Conservation (phyloP, 1,139 yeast species). For the Kodamaea fungicola region DNA sequence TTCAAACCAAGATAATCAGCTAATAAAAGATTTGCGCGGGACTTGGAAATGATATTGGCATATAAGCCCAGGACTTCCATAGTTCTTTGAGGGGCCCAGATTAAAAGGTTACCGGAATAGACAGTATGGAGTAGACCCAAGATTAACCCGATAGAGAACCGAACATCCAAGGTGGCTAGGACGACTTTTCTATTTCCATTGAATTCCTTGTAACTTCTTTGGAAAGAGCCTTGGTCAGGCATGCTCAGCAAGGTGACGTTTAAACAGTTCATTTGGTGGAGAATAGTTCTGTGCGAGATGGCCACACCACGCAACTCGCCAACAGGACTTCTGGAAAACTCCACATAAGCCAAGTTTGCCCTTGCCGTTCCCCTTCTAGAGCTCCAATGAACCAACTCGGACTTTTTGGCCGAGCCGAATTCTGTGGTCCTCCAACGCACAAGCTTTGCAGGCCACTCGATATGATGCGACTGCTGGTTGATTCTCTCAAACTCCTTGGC, state of each 20-base stretch:
- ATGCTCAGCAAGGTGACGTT: conserved; percentile 64
- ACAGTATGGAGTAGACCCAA: conserved; percentile 78
- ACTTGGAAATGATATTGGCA: conserved; percentile 73
- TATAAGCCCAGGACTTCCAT: conserved; percentile 84
- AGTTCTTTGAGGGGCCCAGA: conserved; percentile 76
- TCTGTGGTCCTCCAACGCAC: conserved; percentile 85
- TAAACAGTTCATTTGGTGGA: conserved; percentile 82
- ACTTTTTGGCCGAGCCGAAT: conserved; percentile 62
- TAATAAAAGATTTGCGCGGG: conserved; percentile 67
- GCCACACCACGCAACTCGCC: conserved; percentile 95
- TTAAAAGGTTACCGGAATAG: conserved; percentile 76
- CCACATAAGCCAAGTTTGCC: conserved; percentile 83
- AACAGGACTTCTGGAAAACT: conserved; percentile 83
- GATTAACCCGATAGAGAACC: conserved; percentile 86
- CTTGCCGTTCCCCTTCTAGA: conserved; percentile 12
- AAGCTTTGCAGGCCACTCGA: conserved; percentile 44
- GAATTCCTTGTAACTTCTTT: conserved; percentile 26
- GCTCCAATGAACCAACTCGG: conserved; percentile 33
- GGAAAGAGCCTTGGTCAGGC: conserved; percentile 48
- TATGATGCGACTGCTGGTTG: conserved; percentile 21
- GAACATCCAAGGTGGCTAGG: conserved; percentile 76
- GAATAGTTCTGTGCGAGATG: conserved; percentile 79
- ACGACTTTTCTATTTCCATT: conserved; percentile 33
- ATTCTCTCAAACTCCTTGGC: conserved; percentile 66
- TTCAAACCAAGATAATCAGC: conserved; percentile 91